These are phyloP conservation scores for Elaeis guineensis DNA, from an alignment of 176 grass and related monocot genomes.

Conservation along the genomic window DNA sequence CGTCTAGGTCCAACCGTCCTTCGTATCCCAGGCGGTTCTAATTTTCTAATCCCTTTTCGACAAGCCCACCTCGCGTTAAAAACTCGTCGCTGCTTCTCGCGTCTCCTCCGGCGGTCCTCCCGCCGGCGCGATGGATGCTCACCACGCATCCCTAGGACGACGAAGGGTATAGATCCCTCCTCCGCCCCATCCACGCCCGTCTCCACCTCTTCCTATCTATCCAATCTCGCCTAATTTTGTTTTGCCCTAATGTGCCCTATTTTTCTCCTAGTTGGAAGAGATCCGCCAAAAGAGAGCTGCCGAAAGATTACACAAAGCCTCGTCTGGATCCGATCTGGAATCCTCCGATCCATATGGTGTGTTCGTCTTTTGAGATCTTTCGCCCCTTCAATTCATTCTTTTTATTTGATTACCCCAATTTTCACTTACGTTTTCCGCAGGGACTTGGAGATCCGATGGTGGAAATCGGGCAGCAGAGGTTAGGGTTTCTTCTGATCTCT, in stretches of 20 bases:
- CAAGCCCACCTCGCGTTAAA: neutral
- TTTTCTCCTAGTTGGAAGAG: constrained; percentile 52
- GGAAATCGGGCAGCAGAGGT: constrained; percentile 5
- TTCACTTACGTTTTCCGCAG: neutral
- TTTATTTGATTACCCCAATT: too few species aligned
- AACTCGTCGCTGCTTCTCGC: neutral
- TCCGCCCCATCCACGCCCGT: neutral
- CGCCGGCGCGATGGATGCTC: constrained; percentile 42
- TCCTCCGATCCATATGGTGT: constrained; percentile 33
- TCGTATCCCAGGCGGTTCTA: too few species aligned
- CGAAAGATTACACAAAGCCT: constrained; percentile 41
- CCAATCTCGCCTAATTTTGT: constrained; percentile 2
- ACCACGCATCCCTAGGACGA: constrained; percentile 54
- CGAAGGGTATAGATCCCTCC: constrained; percentile 35
- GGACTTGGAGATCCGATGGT: constrained; percentile 7
- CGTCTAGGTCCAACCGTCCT: too few species aligned
- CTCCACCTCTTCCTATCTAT: neutral
- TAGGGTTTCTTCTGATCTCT: neutral
- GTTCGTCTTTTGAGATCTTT: neutral
- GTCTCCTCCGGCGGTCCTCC: neutral
- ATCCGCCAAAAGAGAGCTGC: constrained; percentile 88
- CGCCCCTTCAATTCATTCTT: too few species aligned
- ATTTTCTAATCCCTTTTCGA: too few species aligned
- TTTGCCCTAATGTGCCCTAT: neutral
- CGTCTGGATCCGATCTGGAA: constrained; percentile 43